Evolutionary conservation across 148 eudicot genomes (phyloP).

Genomic region (Diospyros kaki): DNA sequence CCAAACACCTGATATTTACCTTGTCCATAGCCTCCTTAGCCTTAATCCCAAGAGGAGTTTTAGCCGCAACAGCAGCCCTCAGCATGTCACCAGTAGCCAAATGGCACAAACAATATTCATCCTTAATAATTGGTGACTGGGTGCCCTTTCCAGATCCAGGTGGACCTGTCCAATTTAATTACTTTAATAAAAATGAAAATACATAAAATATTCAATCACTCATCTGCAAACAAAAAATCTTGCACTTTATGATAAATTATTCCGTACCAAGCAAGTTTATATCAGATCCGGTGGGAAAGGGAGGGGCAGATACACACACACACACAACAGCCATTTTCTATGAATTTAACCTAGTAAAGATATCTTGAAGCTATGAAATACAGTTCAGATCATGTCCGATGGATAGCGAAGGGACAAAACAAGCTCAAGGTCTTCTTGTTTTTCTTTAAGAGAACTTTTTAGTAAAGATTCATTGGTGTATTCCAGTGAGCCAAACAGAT

Average conservation of each 20-base stretch:
- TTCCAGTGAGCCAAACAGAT: background rate
- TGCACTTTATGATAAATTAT: background rate
- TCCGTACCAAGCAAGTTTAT: background rate
- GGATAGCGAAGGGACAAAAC: background rate
- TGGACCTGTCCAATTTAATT: slow-evolving; percentile 52
- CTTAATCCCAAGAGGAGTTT: slow-evolving; percentile 84
- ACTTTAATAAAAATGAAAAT: background rate
- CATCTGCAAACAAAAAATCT: background rate
- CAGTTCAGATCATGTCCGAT: background rate
- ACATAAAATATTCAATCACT: no score
- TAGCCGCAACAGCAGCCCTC: slow-evolving; percentile 94
- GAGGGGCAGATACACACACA: no score
- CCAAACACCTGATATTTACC: slow-evolving; percentile 26
- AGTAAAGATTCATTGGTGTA: background rate
- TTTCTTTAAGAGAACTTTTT: background rate
- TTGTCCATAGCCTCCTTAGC: slow-evolving; percentile 96
- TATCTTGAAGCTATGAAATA: background rate
- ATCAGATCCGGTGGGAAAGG: no score
- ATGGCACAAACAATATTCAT: slow-evolving; percentile 95
- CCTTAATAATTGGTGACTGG: slow-evolving; percentile 91
- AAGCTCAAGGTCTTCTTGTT: background rate
- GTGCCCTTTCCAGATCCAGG: slow-evolving; percentile 99
- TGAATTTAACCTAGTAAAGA: background rate
- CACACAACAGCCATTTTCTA: no score
- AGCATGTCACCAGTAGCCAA: slow-evolving; percentile 98